Evolutionary conservation across 768 basidiomycete genomes (phyloP).

Genomic region (Pleurotus sapidus): DNA sequence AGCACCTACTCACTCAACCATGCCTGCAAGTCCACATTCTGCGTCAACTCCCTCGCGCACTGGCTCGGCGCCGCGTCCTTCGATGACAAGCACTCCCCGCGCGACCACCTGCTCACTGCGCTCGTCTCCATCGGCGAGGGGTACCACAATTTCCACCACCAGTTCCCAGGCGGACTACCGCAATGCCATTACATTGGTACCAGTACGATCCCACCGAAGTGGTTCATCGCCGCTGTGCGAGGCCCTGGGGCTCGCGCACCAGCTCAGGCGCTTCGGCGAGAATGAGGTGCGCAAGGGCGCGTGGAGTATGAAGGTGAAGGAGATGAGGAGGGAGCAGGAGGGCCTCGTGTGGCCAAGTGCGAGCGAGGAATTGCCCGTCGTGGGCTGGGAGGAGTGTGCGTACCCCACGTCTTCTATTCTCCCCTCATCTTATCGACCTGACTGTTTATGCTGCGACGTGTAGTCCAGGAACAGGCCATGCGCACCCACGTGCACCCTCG

Average conservation of each 20-base stretch:
- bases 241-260: slow-evolving; percentile 61
- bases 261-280: slow-evolving; percentile 62
- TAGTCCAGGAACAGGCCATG: slow-evolving; percentile 82
- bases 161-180: slow-evolving; percentile 97
- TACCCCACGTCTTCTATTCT: slow-evolving; percentile 20
- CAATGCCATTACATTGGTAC: slow-evolving; percentile 91
- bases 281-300: slow-evolving; percentile 79
- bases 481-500: slow-evolving; percentile 71
- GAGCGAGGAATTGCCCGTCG: slow-evolving; percentile 69
- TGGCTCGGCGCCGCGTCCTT: slow-evolving; percentile 97
- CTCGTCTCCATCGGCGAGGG: slow-evolving; percentile 91
- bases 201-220: slow-evolving; percentile 91
- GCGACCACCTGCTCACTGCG: slow-evolving; percentile 85
- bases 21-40: too few species aligned
- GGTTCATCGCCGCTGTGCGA: slow-evolving; percentile 75
- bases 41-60: slow-evolving; percentile 94
- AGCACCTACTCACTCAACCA: too few species aligned
- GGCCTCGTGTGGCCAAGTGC: slow-evolving; percentile 76
- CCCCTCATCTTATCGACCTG: too few species aligned
- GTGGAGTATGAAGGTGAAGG: slow-evolving; percentile 90
- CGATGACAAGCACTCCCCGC: too few species aligned
- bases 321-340: slow-evolving; percentile 75
- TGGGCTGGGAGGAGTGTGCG: slow-evolving; percentile 84
- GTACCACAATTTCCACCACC: slow-evolving; percentile 97
- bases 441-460: too few species aligned